Conservation (phyloP, 495 filamentous ascomycete species). For the Halenospora varia region DNA sequence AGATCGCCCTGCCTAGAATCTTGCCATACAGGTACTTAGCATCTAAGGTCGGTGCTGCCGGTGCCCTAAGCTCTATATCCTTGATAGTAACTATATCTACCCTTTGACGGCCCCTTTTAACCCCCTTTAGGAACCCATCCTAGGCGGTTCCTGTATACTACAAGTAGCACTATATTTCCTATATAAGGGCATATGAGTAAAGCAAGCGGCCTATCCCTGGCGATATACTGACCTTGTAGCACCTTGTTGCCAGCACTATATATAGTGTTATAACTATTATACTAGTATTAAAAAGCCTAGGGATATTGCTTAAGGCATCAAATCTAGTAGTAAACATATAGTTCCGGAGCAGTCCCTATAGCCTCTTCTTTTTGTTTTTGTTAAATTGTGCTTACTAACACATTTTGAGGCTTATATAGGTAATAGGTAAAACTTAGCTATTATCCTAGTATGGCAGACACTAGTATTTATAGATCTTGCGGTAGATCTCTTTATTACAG, state of each 20-base stretch:
- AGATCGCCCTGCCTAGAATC: conserved; percentile 2
- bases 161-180: conserved; percentile 6
- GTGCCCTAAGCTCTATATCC: not conserved
- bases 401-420: conserved; percentile 5
- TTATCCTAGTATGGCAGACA: not conserved
- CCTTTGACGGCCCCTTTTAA: conserved; percentile 1
- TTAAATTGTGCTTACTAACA: conserved; percentile 1
- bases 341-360: not conserved
- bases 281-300: not conserved
- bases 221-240: conserved; percentile 5
- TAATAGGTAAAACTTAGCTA: conserved; percentile 5
- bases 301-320: conserved; percentile 7
- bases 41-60: conserved; percentile 2
- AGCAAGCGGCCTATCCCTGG: not conserved
- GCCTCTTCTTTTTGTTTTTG: conserved; percentile 1
- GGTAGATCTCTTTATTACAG: conserved; percentile 9
- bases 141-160: not conserved
- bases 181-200: not conserved
- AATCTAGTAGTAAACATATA: conserved; percentile 2
- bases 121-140: conserved; percentile 1
- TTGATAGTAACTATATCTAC: conserved; percentile 4
- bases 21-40: not conserved
- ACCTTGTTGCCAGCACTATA: conserved; percentile 4
- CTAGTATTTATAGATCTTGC: conserved; percentile 12
- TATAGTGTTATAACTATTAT: conserved; percentile 6